Evolutionary conservation across 345 rosid genomes (phyloP), one percentile per base, ranked within the genome.

Genomic region (Rubroshorea leprosula): DNA sequence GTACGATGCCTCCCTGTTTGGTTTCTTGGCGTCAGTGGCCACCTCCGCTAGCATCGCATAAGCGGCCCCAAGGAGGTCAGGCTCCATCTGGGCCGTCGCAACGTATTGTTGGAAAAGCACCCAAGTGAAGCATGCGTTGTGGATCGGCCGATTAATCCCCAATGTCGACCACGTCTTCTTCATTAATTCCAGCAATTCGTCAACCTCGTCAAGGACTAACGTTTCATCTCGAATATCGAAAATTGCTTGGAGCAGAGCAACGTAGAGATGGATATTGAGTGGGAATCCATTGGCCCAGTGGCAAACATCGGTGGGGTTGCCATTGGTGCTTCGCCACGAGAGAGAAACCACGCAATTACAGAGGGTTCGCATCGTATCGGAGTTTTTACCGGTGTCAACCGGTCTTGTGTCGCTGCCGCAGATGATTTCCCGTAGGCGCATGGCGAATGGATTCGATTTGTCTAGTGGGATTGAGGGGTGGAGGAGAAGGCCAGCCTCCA

Each of bases 221-320:
- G 89, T 91, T 70, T 88, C 96, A 2, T 91, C 95, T 65, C 88
- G 68, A 12, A 77, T 59, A 50, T 91, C 95, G 31, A 89, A 91
- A 48, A 86, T 73, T 7, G 97, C 74, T 44, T 78, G 86, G 21
- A 92, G 83, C 35, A 92, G 72, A 0, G 81, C 64, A 13, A 70
- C 61, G 49, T 92, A 89, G 3, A 89, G 66, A 72, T 83, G 84
- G 3, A 92, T 64, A 58, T 86, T 92, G 55, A 92, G 76, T 19
- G 98, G 98, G 65, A 69, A 92, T 3, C 97, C 97, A 35, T 92
- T 93, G 1, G 95, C 95, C 98, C 98, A 92, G 31, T 92, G 97
- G 43, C 95, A 92, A 17, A 81, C 78, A 52, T 84, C 87, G 2
- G 86, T 67, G 0, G 89, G 79, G 16, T 74, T 62, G 35, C 87